phyloP scores from a whole-genome alignment of 345 rosid species.

The Firmiana major region DNA sequence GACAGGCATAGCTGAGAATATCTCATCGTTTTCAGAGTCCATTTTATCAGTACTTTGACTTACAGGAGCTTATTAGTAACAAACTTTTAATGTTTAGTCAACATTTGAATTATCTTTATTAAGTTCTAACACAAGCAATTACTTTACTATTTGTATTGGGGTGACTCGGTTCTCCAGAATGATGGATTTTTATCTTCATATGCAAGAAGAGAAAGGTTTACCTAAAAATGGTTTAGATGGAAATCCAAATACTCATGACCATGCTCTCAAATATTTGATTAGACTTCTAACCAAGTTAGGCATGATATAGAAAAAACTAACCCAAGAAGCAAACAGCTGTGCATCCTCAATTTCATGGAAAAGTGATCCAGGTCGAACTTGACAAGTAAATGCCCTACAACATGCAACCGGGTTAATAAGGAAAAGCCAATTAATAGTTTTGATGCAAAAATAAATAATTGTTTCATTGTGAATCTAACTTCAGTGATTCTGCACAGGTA shows the following conservation, averaged over 20 bases:
- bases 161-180: background rate
- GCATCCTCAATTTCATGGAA: conserved; percentile 85
- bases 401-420: conserved; percentile 8
- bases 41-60: background rate
- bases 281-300: background rate
- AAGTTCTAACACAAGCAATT: background rate
- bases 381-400: conserved; percentile 76
- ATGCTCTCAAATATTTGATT: background rate
- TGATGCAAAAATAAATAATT: conserved; percentile 3
- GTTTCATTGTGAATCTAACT: conserved; percentile 20
- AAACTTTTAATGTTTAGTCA: background rate
- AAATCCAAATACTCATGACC: background rate
- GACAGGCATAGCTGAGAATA: background rate
- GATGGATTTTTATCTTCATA: background rate
- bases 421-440: conserved; percentile 17
- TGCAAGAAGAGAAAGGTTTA: background rate
- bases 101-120: background rate
- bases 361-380: conserved; percentile 97
- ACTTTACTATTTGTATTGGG: background rate
- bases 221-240: background rate
- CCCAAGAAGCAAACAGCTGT: conserved; percentile 83
- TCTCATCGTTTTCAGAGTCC: background rate
- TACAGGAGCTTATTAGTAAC: background rate
- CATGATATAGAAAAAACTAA: conserved; percentile 35
- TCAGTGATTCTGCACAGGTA: conserved; percentile 11